phyloP scores from a whole-genome alignment of 2,329 filamentous ascomycete genomes.

The Arthrobotrys musiformis region DNA sequence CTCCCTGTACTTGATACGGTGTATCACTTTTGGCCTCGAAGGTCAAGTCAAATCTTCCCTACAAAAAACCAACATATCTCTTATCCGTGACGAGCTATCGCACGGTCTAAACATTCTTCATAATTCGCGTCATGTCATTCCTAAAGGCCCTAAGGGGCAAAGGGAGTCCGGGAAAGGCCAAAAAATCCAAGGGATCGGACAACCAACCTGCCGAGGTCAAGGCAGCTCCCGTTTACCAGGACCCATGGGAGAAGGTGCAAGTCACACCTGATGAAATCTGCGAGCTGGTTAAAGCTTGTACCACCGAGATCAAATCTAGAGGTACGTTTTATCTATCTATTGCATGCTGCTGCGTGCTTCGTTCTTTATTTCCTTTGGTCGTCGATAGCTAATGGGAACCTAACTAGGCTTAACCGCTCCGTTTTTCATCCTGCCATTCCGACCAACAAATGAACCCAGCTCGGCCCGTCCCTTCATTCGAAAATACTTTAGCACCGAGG shows the following conservation, averaged over 20 bases:
- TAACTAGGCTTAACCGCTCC: constrained; percentile 80
- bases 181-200: constrained; percentile 72
- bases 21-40: constrained; percentile 38
- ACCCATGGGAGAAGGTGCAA: constrained; percentile 83
- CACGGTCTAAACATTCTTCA: constrained; percentile 22
- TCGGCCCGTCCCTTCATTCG: constrained; percentile 91
- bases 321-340: constrained; percentile 73
- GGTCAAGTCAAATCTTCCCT: constrained; percentile 38
- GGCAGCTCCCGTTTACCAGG: constrained; percentile 83
- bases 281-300: constrained; percentile 85
- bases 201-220: constrained; percentile 66
- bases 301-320: constrained; percentile 90
- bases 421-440: constrained; percentile 92
- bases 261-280: constrained; percentile 91
- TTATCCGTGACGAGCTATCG: constrained; percentile 6
- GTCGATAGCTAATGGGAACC: constrained; percentile 33
- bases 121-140: constrained; percentile 42
- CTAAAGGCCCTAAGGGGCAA: constrained; percentile 53
- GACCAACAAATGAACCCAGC: constrained; percentile 90
- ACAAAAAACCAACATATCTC: background rate
- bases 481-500: constrained; percentile 80
- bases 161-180: constrained; percentile 61
- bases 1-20: constrained; percentile 11
- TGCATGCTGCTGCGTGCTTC: background rate
- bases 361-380: background rate